A percentile compares a stretch with the other conserved stretches of the same genome.
phyloP scores from a whole-genome alignment of 1,139 yeast genomes.

The Hansenula lynferdii region DNA sequence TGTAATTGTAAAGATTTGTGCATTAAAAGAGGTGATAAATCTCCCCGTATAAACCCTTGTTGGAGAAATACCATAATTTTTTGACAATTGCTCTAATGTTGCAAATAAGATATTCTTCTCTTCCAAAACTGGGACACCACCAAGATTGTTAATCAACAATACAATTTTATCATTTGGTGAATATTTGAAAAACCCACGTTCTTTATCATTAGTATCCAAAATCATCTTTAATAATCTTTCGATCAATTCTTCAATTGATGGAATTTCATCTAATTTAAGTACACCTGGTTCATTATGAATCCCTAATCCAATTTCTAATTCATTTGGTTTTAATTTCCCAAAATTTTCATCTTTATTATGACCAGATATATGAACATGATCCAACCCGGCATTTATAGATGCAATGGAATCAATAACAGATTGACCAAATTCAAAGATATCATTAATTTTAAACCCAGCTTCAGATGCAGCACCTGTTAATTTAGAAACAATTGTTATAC shows the following conservation, averaged over 20 bases:
- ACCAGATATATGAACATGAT: slow-evolving; percentile 49
- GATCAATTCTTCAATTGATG: slow-evolving; percentile 38
- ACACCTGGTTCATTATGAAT: slow-evolving; percentile 54
- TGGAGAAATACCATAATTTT: slow-evolving; percentile 34
- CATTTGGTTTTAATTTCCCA: slow-evolving; percentile 28
- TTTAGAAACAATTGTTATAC: slow-evolving; percentile 39
- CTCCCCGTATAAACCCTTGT: slow-evolving; percentile 40
- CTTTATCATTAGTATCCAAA: slow-evolving; percentile 32
- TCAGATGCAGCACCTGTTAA: slow-evolving; percentile 44
- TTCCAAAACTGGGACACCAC: slow-evolving; percentile 47
- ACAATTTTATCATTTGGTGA: slow-evolving; percentile 33
- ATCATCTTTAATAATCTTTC: slow-evolving; percentile 32
- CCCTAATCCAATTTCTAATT: slow-evolving; percentile 47
- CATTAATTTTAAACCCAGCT: slow-evolving; percentile 29
- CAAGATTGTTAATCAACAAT: slow-evolving; percentile 44
- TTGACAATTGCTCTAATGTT: slow-evolving; percentile 31
- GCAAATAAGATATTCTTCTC: slow-evolving; percentile 32
- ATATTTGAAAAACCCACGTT: slow-evolving; percentile 40
- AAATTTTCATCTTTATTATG: slow-evolving; percentile 29
- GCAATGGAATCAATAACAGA: slow-evolving; percentile 34
- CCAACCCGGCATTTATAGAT: slow-evolving; percentile 49
- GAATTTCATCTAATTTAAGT: slow-evolving; percentile 33
- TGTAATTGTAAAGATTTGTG: slow-evolving; percentile 46
- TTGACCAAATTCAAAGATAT: slow-evolving; percentile 33
- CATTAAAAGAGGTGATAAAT: slow-evolving; percentile 47